Conservation (phyloP, 2,329 filamentous ascomycete species). For the Colletotrichum karsti region DNA sequence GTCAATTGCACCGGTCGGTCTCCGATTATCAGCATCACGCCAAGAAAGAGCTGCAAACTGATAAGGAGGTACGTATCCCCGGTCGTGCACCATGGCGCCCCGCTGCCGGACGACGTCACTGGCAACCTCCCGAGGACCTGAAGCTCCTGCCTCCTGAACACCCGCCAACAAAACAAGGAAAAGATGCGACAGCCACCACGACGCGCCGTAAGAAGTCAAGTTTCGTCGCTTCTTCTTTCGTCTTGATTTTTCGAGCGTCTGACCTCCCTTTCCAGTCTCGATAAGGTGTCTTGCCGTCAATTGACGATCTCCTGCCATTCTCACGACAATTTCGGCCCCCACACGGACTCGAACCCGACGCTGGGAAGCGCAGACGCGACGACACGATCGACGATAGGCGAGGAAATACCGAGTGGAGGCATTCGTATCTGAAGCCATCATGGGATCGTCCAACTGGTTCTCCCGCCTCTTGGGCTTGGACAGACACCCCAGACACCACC, state of each 20-base stretch:
- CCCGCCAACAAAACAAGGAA: slow-evolving; percentile 18
- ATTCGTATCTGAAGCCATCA: slow-evolving; percentile 9
- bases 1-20: background rate
- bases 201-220: background rate
- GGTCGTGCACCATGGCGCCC: background rate
- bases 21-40: background rate
- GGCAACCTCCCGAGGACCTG: background rate
- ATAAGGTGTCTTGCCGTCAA: background rate
- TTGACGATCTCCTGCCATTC: background rate
- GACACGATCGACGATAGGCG: background rate
- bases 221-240: background rate
- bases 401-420: background rate
- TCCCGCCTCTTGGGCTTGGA: slow-evolving; percentile 44
- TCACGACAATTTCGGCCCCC: background rate
- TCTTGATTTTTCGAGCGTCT: background rate
- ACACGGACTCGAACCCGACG: background rate
- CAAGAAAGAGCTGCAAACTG: rapidly evolving
- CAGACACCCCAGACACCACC: slow-evolving; percentile 39
- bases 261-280: background rate
- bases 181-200: background rate
- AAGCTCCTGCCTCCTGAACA: background rate
- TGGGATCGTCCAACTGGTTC: slow-evolving; percentile 40
- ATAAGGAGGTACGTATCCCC: background rate
- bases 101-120: slow-evolving; percentile 24
- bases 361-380: background rate